Percentiles rank a stretch among this genome's conserved stretches.
Conservation (phyloP, 164 flowering plant species). For the Nymphaea colorata region DNA sequence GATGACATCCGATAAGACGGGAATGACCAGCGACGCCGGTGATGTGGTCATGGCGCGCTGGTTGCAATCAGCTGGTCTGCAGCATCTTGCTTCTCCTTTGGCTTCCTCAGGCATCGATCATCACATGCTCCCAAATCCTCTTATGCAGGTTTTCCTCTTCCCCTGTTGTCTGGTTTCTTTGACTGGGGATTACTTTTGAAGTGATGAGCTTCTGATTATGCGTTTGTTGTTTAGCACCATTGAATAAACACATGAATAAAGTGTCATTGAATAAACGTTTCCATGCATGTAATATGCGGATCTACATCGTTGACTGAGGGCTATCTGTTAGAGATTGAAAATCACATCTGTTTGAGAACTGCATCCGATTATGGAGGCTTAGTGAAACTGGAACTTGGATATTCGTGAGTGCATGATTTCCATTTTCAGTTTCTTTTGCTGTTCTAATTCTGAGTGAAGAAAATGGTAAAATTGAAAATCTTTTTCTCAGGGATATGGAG, state of each 20-base stretch:
- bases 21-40: conserved; percentile 54
- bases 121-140: conserved; percentile 69
- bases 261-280: too few relatives aligned
- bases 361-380: too few relatives aligned
- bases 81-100: conserved; percentile 96
- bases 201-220: too few relatives aligned
- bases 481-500: conserved; percentile 77
- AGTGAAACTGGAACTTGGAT: background rate
- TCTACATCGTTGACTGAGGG: too few relatives aligned
- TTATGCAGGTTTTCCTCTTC: conserved; percentile 65
- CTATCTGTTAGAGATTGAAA: too few relatives aligned
- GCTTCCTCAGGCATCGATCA: conserved; percentile 78
- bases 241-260: too few relatives aligned
- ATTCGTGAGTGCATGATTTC: background rate
- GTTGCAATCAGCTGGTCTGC: conserved; percentile 97
- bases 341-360: too few relatives aligned
- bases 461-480: background rate
- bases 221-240: too few relatives aligned
- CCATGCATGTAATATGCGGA: too few relatives aligned
- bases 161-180: background rate
- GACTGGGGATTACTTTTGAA: background rate
- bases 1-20: conserved; percentile 74
- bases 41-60: conserved; percentile 98
- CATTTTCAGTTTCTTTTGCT: background rate
- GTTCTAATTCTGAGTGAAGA: background rate